A percentile compares a stretch with the other conserved stretches of the same genome.
Conservation (phyloP, 495 filamentous ascomycete genomes). For the Alectoria sarmentosa region DNA sequence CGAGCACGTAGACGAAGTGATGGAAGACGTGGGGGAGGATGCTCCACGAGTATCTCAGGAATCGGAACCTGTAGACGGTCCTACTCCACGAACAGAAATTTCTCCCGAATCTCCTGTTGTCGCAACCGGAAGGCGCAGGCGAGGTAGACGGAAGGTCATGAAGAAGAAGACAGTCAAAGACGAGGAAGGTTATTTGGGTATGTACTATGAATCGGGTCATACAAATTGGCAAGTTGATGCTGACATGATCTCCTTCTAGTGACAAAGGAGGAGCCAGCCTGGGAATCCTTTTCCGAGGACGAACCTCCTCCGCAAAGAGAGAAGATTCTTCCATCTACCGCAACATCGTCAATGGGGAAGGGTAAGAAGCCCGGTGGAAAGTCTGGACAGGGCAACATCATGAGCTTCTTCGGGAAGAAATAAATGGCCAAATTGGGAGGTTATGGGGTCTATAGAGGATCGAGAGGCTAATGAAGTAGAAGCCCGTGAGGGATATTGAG, state of each 20-base stretch:
- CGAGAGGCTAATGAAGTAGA: background rate
- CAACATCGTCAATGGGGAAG: conserved; percentile 24
- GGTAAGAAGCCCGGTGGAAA: conserved; percentile 54
- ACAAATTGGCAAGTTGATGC: background rate
- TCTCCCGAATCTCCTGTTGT: conserved; percentile 37
- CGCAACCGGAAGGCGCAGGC: conserved; percentile 57
- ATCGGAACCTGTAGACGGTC: conserved; percentile 36
- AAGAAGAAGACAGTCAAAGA: conserved; percentile 88
- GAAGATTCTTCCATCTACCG: conserved; percentile 37
- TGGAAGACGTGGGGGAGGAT: conserved; percentile 38
- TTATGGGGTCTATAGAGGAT: background rate
- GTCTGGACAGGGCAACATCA: conserved; percentile 77
- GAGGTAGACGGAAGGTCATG: conserved; percentile 76
- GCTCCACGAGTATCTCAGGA: conserved; percentile 31
- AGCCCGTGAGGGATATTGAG: background rate
- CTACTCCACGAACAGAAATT: conserved; percentile 41
- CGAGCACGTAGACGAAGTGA: conserved; percentile 37
- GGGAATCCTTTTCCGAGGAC: conserved; percentile 95
- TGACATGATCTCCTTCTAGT: conserved; percentile 46
- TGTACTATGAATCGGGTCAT: conserved; percentile 27
- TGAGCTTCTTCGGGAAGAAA: conserved; percentile 91
- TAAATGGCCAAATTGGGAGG: conserved; percentile 25
- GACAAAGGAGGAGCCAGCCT: conserved; percentile 76
- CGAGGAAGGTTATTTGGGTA: conserved; percentile 89
- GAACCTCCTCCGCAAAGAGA: conserved; percentile 63